phyloP scores from a whole-genome alignment of 306 rosid genomes.

The Castanospermum australe region DNA sequence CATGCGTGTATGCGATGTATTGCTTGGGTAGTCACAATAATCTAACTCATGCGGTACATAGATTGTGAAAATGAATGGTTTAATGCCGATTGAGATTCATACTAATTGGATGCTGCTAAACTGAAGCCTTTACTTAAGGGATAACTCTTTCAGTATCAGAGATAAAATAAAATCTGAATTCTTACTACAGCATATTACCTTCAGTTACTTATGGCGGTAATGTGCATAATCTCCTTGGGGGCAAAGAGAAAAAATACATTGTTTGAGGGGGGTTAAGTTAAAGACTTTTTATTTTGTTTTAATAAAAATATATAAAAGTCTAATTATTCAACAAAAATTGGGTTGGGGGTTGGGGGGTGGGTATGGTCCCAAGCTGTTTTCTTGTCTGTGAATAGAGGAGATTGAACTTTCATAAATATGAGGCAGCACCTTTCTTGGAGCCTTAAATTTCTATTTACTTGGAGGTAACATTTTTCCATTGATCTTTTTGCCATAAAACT shows the following conservation, averaged over 20 bases:
- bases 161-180: background rate
- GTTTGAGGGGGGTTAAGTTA: no score
- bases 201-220: background rate
- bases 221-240: background rate
- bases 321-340: no score
- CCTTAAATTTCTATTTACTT: background rate
- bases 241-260: no score
- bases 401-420: background rate
- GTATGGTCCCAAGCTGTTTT: background rate
- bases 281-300: no score
- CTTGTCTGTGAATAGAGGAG: background rate
- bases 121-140: background rate
- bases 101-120: constrained; percentile 6
- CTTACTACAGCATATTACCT: background rate
- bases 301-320: no score
- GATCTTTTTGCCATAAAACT: background rate
- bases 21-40: background rate
- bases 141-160: background rate
- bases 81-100: background rate
- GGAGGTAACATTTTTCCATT: background rate
- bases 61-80: background rate
- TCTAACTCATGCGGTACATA: background rate
- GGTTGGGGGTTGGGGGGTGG: no score
- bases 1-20: background rate
- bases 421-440: background rate